Base-by-base conservation (phyloP, 352 stramenopile species). In the Blastocystis sp. region DNA sequence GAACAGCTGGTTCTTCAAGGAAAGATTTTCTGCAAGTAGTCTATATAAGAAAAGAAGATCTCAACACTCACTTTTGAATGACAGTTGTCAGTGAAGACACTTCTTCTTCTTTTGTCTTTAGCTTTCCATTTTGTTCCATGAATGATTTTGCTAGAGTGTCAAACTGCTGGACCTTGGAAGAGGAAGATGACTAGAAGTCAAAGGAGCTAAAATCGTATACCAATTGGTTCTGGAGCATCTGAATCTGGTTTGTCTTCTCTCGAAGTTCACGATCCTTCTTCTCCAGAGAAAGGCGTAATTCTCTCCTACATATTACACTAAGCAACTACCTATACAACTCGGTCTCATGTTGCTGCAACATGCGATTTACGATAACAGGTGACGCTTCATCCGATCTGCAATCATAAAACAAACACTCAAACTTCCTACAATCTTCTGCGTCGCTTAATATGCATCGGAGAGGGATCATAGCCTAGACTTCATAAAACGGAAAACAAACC, bases 41-140 rank as follows among this genome's bases (percentile, higher is more conserved):
- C 73, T 84, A 84, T 9, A 13, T 40, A 19, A 37, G 15, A 66
- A 0, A 15, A 15, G 3, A 42, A 2, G 15, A 3, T 33, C 19
- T 13, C 11, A 84, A 6, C 11, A n/a, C 17, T 19, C 30, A 84
- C 73, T 48, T 84, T 48, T 84, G 73, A 68, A 84, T 42, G 1
- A 84, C 73, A 42, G 73, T 84, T 9, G 73, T 69, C 19, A 84
- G 24, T 13, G 51, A 66, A 9, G 44, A 68, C 5, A 84, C 30
- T 69, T 84, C 73, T n/a, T 84, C 73, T 33, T 84, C 73, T 44
- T 84, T 84, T 48, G 51, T 33, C 44, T 84, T 84, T 27, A 84
- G 56, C 24, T 69, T 84, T 44, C 19, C 19, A 48, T 84, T 84
- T 51, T 84, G 73, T 40, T 84, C 73, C 73, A 84, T 66, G 30